phyloP scores from a whole-genome alignment of 2,329 filamentous ascomycete genomes.

The Hymenoscyphus linearis region DNA sequence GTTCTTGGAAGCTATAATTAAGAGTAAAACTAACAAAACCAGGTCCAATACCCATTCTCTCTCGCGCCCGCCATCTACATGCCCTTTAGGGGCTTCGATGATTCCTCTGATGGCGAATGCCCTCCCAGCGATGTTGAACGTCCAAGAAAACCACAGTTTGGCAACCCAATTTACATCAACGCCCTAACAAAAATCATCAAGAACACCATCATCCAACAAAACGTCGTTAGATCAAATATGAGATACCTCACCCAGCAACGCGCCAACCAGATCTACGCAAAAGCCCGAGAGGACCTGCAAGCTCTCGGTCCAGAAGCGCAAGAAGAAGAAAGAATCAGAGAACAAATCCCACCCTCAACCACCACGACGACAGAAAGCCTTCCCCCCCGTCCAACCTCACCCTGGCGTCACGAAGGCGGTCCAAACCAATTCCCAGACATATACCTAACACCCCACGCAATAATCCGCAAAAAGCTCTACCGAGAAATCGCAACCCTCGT shows the following conservation, averaged over 20 bases:
- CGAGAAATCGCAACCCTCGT: too few relatives aligned
- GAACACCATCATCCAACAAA: slow-evolving; percentile 22
- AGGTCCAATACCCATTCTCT: slow-evolving; percentile 4
- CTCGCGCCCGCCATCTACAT: slow-evolving; percentile 22
- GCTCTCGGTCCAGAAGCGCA: slow-evolving; percentile 21
- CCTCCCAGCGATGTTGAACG: slow-evolving; percentile 9
- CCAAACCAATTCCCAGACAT: too few relatives aligned
- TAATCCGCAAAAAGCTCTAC: too few relatives aligned
- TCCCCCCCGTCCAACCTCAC: too few relatives aligned
- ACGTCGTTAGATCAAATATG: slow-evolving; percentile 21
- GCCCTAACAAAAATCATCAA: slow-evolving; percentile 8
- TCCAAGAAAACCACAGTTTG: slow-evolving; percentile 5
- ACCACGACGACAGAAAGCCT: too few relatives aligned
- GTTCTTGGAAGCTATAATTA: neutral
- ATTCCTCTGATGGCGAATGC: slow-evolving; percentile 1
- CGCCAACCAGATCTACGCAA: slow-evolving; percentile 8
- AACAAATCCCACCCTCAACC: neutral
- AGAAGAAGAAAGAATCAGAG: slow-evolving; percentile 25
- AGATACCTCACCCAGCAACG: slow-evolving; percentile 13
- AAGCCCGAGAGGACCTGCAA: slow-evolving; percentile 15
- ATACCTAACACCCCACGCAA: too few relatives aligned
- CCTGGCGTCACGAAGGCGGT: too few relatives aligned
- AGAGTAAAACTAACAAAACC: neutral
- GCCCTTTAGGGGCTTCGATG: slow-evolving; percentile 20
- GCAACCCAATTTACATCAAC: slow-evolving; percentile 3